A percentile compares a stretch with the other conserved stretches of the same genome.
Conservation (phyloP, 495 filamentous ascomycete species). For the Letharia columbiana region DNA sequence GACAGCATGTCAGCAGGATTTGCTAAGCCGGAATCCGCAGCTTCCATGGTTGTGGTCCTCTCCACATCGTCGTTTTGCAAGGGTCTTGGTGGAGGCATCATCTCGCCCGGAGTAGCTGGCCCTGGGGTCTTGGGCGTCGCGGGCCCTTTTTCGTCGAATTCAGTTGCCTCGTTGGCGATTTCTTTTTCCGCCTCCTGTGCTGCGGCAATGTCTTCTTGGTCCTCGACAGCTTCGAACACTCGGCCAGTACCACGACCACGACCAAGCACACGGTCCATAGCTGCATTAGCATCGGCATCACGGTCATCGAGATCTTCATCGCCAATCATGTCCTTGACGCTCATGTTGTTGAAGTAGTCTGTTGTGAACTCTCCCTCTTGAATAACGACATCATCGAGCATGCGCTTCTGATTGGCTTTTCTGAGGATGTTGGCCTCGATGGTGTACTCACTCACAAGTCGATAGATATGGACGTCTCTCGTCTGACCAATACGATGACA, state of each 20-base stretch:
- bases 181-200: constrained; percentile 84
- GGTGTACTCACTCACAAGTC: constrained; percentile 92
- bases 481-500: constrained; percentile 98
- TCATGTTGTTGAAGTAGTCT: constrained; percentile 85
- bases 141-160: constrained; percentile 70
- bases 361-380: constrained; percentile 98
- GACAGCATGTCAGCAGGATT: constrained; percentile 26
- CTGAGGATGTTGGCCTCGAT: constrained; percentile 98
- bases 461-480: constrained; percentile 95
- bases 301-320: constrained; percentile 47
- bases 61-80: constrained; percentile 39
- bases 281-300: constrained; percentile 58
- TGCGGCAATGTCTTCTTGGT: constrained; percentile 81
- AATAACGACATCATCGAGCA: constrained; percentile 96
- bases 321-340: constrained; percentile 58
- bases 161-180: constrained; percentile 72
- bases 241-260: constrained; percentile 44
- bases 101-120: constrained; percentile 27
- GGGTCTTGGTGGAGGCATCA: constrained; percentile 27
- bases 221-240: constrained; percentile 81
- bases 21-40: constrained; percentile 26
- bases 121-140: constrained; percentile 32
- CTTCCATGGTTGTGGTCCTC: constrained; percentile 41
- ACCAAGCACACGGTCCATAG: constrained; percentile 81
- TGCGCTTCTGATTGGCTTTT: constrained; percentile 92